These are phyloP conservation scores for Haplosporangium sp. DNA, from an alignment of 371 early-diverging fungal species.

Conservation along the genomic window DNA sequence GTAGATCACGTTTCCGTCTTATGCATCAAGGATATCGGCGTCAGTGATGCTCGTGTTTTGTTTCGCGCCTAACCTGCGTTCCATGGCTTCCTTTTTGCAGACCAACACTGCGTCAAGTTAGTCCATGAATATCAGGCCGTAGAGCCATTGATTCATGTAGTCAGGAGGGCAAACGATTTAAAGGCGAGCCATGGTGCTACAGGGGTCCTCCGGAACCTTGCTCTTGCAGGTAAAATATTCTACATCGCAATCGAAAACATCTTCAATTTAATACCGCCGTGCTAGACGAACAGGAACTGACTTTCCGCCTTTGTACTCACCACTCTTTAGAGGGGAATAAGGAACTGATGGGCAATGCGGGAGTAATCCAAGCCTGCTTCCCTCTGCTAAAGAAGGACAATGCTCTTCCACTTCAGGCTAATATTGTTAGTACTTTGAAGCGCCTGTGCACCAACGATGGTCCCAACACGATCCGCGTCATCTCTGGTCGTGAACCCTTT, in stretches of 20 bases:
- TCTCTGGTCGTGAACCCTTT: slow-evolving; percentile 44
- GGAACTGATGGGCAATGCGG: slow-evolving; percentile 60
- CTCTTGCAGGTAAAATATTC: slow-evolving; percentile 61
- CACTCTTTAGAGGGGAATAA: slow-evolving; percentile 59
- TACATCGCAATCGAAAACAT: no score
- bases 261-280: no score
- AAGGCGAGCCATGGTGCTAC: slow-evolving; percentile 69
- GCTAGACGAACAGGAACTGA: no score
- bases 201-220: slow-evolving; percentile 70
- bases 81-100: slow-evolving; percentile 43
- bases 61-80: not conserved
- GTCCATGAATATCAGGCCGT: slow-evolving; percentile 64
- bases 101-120: slow-evolving; percentile 66
- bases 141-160: slow-evolving; percentile 59
- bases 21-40: not conserved
- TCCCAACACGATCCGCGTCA: slow-evolving; percentile 55
- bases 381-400: slow-evolving; percentile 67
- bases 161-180: slow-evolving; percentile 63
- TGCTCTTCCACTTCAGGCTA: slow-evolving; percentile 71
- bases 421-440: slow-evolving; percentile 71
- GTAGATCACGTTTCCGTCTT: slow-evolving; percentile 3
- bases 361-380: slow-evolving; percentile 60
- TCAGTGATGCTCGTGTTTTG: not conserved
- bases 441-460: slow-evolving; percentile 59
- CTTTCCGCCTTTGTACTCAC: slow-evolving; percentile 1